phyloP scores from a whole-genome alignment of 768 basidiomycete species.

The Rhodocollybia butyracea region DNA sequence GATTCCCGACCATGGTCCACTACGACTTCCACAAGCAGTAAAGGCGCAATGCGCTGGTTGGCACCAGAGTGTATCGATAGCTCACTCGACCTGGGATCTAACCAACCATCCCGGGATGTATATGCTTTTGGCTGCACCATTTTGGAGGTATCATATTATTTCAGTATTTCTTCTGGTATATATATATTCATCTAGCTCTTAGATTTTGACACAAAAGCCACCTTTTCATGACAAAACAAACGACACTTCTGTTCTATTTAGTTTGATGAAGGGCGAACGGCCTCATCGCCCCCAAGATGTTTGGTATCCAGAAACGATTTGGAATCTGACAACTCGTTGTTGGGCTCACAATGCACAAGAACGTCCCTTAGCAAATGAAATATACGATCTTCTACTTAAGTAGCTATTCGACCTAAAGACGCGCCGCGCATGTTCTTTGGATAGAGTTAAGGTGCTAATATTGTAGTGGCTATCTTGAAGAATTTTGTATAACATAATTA shows the following conservation, averaged over 20 bases:
- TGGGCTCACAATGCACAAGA: not conserved
- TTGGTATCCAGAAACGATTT: slow-evolving; percentile 2
- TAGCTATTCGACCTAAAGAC: too few relatives aligned
- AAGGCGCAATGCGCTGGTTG: slow-evolving; percentile 9
- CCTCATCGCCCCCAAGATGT: not conserved
- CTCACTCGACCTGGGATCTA: not conserved
- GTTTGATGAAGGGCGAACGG: not conserved
- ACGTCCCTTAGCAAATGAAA: not conserved
- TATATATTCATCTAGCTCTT: not conserved
- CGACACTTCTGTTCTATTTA: not conserved
- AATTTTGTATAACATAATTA: too few relatives aligned
- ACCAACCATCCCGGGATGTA: not conserved
- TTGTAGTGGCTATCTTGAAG: too few relatives aligned
- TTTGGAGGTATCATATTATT: not conserved
- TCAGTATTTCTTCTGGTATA: not conserved
- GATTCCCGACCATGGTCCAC: slow-evolving; percentile 3
- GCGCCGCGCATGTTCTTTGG: too few relatives aligned
- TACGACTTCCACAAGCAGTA: not conserved
- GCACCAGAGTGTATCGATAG: slow-evolving; percentile 7
- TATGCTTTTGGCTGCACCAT: slow-evolving; percentile 9
- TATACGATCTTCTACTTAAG: not conserved
- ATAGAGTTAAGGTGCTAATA: too few relatives aligned
- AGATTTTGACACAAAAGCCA: not conserved
- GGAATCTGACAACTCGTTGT: not conserved
- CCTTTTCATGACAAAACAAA: slow-evolving; percentile 1